Base-by-base conservation (phyloP, 768 basidiomycete species). In the Lyophyllum atratum region DNA sequence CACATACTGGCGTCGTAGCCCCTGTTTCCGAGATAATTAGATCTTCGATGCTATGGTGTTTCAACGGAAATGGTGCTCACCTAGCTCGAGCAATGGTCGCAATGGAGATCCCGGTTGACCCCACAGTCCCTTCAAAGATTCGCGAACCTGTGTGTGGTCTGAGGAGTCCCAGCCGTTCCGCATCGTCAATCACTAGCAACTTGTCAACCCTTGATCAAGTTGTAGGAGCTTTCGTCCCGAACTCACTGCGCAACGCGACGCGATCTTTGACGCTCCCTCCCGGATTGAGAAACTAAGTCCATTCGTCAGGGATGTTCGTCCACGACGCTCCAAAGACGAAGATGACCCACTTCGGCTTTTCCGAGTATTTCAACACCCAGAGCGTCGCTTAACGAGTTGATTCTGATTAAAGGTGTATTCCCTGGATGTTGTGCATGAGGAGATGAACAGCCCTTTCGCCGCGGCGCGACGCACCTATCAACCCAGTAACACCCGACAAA, bases 231-330 rank as follows among this genome's bases (percentile, higher is more conserved):
- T 17, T 14, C 19, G 29, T 21, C 1, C 2, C 47, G 39, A 58
- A 62, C 85, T 58, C 66, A 97, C 95, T 93, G 70, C 86, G 83
- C 58, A 98, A 70, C 0, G 95, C 96, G n/a, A 98, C 96, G 28
- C 97, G 85, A 71, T 99, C 97, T 71, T 99, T 99, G 49, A 98
- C 91, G 52, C 95, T 98, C 39, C 97, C 97, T 24, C 96, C 96
- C 1, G 97, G 96, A 72, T 99, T 99, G 58, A 98, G 69, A 68
- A 89, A 99, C 93, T 98, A 45, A 8, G 26, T 34, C 10, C 48
- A 31, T 21, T 28, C 54, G 25, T 49, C 37, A 52, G 53, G 28
- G 34, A 49, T 39, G 24, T 29, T 39, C 22, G 29, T 26, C n/a
- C 2, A 43, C n/a, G 33, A 44, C 19, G 31, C 25, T 42, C 17